A percentile compares a stretch with the other conserved stretches of the same genome.
phyloP scores from a whole-genome alignment of 352 stramenopile species.

The Phytophthora podocarpi region DNA sequence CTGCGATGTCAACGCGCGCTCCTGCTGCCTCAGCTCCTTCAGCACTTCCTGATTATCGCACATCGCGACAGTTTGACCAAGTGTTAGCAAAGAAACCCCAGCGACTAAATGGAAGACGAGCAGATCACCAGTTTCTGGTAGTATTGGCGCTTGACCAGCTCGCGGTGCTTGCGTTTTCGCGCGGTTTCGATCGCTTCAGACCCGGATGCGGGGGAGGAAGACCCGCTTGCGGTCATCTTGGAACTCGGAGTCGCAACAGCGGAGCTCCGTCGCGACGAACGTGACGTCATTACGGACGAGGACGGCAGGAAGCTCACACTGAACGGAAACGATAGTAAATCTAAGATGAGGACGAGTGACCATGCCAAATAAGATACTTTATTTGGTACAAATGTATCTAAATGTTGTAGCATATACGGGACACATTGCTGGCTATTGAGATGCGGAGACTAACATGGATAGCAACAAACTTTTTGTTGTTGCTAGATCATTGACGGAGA shows the following conservation, averaged over 20 bases:
- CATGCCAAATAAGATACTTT: too few species aligned
- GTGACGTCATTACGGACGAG: slow-evolving; percentile 11
- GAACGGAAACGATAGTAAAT: too few species aligned
- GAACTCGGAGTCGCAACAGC: neutral
- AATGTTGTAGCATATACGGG: too few species aligned
- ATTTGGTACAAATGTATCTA: neutral
- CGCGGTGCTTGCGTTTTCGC: slow-evolving; percentile 37
- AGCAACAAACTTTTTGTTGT: too few species aligned
- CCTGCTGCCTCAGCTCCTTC: slow-evolving; percentile 35
- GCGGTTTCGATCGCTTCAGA: slow-evolving; percentile 21
- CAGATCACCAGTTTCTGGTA: slow-evolving; percentile 38
- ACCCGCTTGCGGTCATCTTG: slow-evolving; percentile 1
- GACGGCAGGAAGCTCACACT: too few species aligned
- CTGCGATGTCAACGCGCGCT: slow-evolving; percentile 30
- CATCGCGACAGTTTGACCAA: too few species aligned
- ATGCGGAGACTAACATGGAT: too few species aligned
- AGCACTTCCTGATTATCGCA: slow-evolving; percentile 39
- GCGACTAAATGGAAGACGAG: neutral
- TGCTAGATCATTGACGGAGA: too few species aligned
- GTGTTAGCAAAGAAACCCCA: slow-evolving; percentile 1
- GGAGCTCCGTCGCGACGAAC: slow-evolving; percentile 6
- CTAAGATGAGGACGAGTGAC: too few species aligned
- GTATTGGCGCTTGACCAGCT: slow-evolving; percentile 38
- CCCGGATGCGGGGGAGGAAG: slow-evolving; percentile 8
- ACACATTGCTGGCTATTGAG: too few species aligned